Evolutionary conservation across 208 protist genomes (phyloP), one percentile per base, ranked within the genome.

Genomic region (Angomonas ambiguus): DNA sequence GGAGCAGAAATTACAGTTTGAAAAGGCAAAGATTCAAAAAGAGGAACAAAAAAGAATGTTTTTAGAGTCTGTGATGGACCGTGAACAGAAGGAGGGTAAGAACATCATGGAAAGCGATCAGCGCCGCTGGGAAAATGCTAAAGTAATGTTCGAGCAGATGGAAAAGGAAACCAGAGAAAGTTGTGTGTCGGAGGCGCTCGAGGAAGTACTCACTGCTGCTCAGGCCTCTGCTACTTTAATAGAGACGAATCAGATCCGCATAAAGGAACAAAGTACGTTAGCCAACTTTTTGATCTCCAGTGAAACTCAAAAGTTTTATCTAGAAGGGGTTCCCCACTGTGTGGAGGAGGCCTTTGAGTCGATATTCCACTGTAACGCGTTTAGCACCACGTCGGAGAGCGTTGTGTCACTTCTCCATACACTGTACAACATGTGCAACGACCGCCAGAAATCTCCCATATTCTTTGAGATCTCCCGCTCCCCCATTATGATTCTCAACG

Each of bases 401-500:
- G 79, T 93, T 65, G n/a, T 72, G 2, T 24, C 48, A 0, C 62
- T 82, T 0, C 33, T 85, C 2, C 49, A 62, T 25, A 3, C 2
- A 13, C 69, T 74, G 66, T 77, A 71, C 65, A 70, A 75, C 71
- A 34, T 41, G 20, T 62, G 57, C 33, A 30, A 73, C n/a, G 38
- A 18, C 65, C 13, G 33, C 13, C 57, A 65, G 27, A 67, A 66
- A 62, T 51, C 51, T 57, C 71, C 62, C 61, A 55, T 55, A 48
- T 73, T 77, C 27, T 82, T 87, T 55, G 79, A 86, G 33, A 25
- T 81, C 31, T 82, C 72, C 57, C 71, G 68, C n/a, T 58, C 82
- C 10, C 85, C 87, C 20, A 56, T 91, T n/a, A 77, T 93, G 42
- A 63, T 77, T n/a, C 48, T 96, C 1, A 71, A 81, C 41, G 91